Conservation (phyloP, 2,329 filamentous ascomycete genomes). For the Thielaviopsis euricoi region DNA sequence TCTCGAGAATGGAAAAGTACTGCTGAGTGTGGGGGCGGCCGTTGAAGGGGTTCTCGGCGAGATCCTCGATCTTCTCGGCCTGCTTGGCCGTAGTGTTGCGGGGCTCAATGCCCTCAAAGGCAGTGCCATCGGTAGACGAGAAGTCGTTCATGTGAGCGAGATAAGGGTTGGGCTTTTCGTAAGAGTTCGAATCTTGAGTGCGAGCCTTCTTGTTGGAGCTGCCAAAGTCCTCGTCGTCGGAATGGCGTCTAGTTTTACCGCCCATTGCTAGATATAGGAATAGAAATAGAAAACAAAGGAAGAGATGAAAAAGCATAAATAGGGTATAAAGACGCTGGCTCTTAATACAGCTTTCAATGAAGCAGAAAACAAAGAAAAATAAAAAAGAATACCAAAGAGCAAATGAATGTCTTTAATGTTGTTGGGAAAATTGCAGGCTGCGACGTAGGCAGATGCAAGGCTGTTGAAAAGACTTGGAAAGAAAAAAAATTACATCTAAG, state of each 20-base stretch:
- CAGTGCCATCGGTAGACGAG: slow-evolving; percentile 16
- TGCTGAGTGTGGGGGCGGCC: slow-evolving; percentile 57
- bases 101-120: slow-evolving; percentile 23
- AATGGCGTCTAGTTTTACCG: slow-evolving; percentile 28
- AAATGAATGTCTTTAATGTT: not conserved
- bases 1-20: slow-evolving; percentile 82
- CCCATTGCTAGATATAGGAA: slow-evolving; percentile 21
- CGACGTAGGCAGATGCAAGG: slow-evolving; percentile 1
- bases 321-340: not conserved
- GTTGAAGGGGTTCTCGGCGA: slow-evolving; percentile 74
- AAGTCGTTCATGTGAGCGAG: slow-evolving; percentile 72
- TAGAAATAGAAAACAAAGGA: not conserved
- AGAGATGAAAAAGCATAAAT: not conserved
- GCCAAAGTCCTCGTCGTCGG: slow-evolving; percentile 22
- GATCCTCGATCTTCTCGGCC: slow-evolving; percentile 60
- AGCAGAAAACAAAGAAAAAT: not conserved
- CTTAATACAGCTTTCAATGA: not conserved
- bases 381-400: not conserved
- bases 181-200: slow-evolving; percentile 16
- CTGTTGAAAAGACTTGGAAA: slow-evolving; percentile 1
- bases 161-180: slow-evolving; percentile 56
- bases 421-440: not conserved
- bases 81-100: slow-evolving; percentile 66
- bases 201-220: slow-evolving; percentile 29
- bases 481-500: not conserved